Conservation (phyloP, 768 basidiomycete genomes). For the Pleurotus eryngii region DNA sequence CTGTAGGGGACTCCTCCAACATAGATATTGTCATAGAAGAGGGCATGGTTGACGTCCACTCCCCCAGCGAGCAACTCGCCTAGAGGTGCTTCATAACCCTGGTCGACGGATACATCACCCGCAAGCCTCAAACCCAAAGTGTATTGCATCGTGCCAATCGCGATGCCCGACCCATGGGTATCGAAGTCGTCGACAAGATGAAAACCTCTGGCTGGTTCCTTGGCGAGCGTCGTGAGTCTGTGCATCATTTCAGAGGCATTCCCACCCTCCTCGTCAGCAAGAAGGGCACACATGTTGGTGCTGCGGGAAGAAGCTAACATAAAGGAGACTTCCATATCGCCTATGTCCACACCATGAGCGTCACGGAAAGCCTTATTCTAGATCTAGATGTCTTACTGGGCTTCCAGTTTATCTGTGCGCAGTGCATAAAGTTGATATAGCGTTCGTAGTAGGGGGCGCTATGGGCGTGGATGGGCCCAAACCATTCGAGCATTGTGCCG, state of each 20-base stretch:
- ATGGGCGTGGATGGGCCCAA: slow-evolving; percentile 24
- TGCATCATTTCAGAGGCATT: slow-evolving; percentile 5
- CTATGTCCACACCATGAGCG: neutral
- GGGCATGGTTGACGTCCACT: neutral
- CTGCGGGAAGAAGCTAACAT: slow-evolving; percentile 6
- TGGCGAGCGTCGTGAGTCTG: slow-evolving; percentile 7
- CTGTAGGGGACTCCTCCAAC: slow-evolving; percentile 8
- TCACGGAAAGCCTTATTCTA: too few species aligned
- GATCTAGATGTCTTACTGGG: slow-evolving; percentile 9
- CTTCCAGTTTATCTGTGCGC: slow-evolving; percentile 18
- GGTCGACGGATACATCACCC: neutral
- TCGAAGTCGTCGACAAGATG: slow-evolving; percentile 9
- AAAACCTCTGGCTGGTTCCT: slow-evolving; percentile 15
- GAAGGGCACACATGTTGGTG: slow-evolving; percentile 12
- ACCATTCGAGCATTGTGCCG: slow-evolving; percentile 11
- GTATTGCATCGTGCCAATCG: neutral
- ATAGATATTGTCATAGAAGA: slow-evolving; percentile 3
- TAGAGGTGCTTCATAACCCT: neutral
- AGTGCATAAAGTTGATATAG: slow-evolving; percentile 22
- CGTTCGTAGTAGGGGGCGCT: slow-evolving; percentile 25
- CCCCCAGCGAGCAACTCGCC: neutral
- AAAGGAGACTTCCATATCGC: slow-evolving; percentile 16
- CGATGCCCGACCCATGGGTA: too few species aligned
- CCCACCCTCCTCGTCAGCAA: slow-evolving; percentile 8
- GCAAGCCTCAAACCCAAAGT: neutral